Percentiles rank a stretch among this genome's conserved stretches.
These are phyloP conservation scores for Beauveria sp. DNA, from an alignment of 2,329 filamentous ascomycete species.

Conservation along the genomic window DNA sequence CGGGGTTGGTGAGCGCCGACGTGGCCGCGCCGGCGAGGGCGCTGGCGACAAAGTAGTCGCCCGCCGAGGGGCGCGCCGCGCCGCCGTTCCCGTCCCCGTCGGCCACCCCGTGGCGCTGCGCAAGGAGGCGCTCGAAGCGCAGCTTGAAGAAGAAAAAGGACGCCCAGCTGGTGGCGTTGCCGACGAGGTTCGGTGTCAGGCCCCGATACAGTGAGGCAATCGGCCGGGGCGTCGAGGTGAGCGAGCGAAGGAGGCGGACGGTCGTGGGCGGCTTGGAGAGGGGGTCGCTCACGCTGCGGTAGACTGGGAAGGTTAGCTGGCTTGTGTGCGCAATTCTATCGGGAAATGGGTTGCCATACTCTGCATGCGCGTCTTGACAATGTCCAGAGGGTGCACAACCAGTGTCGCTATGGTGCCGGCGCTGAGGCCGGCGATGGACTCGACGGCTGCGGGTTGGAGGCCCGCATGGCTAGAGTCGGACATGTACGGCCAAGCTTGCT, in stretches of 20 bases:
- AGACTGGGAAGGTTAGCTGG: slow-evolving; percentile 30
- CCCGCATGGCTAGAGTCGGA: slow-evolving; percentile 44
- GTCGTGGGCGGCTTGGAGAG: slow-evolving; percentile 37
- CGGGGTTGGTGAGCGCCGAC: slow-evolving; percentile 80
- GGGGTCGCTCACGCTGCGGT: slow-evolving; percentile 35
- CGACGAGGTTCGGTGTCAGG: slow-evolving; percentile 80
- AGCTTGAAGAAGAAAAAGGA: slow-evolving; percentile 81
- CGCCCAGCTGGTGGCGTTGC: slow-evolving; percentile 85
- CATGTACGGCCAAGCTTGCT: slow-evolving; percentile 31
- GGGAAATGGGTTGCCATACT: slow-evolving; percentile 39
- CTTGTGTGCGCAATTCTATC: not conserved
- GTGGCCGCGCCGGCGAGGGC: slow-evolving; percentile 65
- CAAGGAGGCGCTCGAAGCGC: slow-evolving; percentile 41
- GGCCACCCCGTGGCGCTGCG: slow-evolving; percentile 16
- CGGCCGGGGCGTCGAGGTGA: slow-evolving; percentile 45
- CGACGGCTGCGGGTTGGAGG: slow-evolving; percentile 70
- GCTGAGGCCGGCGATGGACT: slow-evolving; percentile 82
- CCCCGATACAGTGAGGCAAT: slow-evolving; percentile 77
- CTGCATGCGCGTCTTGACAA: slow-evolving; percentile 94
- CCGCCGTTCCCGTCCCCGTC: not conserved
- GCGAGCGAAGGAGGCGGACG: slow-evolving; percentile 43
- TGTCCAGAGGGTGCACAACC: slow-evolving; percentile 83
- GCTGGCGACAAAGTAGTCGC: slow-evolving; percentile 76
- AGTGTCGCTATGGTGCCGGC: slow-evolving; percentile 83
- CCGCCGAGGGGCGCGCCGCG: slow-evolving; percentile 32